These are phyloP conservation scores for Russula ochroleuca DNA, from an alignment of 768 basidiomycete genomes.

Conservation along the genomic window DNA sequence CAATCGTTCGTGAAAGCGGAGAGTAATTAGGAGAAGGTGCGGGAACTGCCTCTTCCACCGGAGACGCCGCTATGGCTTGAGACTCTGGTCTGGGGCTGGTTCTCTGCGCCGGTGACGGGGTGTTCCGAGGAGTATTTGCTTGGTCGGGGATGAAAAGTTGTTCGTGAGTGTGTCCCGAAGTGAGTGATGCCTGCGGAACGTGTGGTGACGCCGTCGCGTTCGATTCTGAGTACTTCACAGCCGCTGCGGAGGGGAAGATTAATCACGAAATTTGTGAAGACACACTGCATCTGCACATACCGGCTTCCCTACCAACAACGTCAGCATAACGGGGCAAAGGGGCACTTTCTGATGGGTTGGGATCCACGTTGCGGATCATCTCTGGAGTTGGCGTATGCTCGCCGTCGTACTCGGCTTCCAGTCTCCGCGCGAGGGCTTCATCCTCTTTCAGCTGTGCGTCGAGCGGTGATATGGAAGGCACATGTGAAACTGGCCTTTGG, in stretches of 20 bases:
- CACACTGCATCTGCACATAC: neutral
- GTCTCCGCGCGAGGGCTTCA: conserved; percentile 42
- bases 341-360: neutral
- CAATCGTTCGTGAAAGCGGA: neutral
- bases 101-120: conserved; percentile 5
- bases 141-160: neutral
- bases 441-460: conserved; percentile 35
- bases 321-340: conserved; percentile 6
- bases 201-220: neutral
- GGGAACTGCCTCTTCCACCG: conserved; percentile 9
- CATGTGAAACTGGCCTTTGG: neutral
- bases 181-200: neutral
- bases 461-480: neutral
- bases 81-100: conserved; percentile 15
- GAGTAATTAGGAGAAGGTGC: neutral
- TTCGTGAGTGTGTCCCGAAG: neutral
- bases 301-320: neutral
- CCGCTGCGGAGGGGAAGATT: neutral
- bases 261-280: neutral
- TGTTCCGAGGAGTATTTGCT: neutral
- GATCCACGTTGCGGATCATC: neutral
- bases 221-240: neutral
- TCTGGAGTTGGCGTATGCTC: neutral
- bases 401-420: conserved; percentile 41
- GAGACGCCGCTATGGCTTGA: neutral